Base-by-base conservation (phyloP, 2,329 filamentous ascomycete species). In the Arthrocladium fulminans region DNA sequence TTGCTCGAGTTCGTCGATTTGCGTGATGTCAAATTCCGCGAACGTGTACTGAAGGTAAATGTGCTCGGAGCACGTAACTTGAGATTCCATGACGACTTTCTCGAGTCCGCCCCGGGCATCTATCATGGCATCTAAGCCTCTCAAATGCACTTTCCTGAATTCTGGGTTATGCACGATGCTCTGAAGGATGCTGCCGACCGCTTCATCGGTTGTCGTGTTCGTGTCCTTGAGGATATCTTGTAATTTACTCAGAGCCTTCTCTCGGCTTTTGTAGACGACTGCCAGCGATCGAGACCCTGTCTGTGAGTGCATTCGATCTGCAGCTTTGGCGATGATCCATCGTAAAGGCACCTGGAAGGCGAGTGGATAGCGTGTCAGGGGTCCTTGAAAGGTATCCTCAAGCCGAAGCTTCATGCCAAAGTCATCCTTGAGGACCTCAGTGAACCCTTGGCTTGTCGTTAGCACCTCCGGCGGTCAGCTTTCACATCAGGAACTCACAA, bases 321-420 rank as follows among this genome's bases (percentile, higher is more conserved):
- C 40, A 5, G 40, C 40, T 27, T 43, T 43, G 7, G 40, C 24
- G 12, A 43, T 25, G 6, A 29, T 29, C 40, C 8, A 43, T 6
- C 24, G 8, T 2, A 43, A 23, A 24, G 40, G 22, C 7, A 43
- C 40, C 19, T 43, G 9, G 24, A 43, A 43, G 8, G 40, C 40
- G 15, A 43, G 20, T 10, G 20, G 20, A 19, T 43, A 43, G 6
- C n/a, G 15, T 13, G n/a, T 27, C 6, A 43, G 40, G 3, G 20
- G 19, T 43, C 40, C 40, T 43, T 43, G 40, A 19, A 43, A 43
- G 15, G 40, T 43, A 5, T 43, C 37, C 19, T 39, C 40, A 13
- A 29, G 40, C 23, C 27, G 40, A n/a, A 43, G 40, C 19, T 27
- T 43, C 40, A 43, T 43, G 40, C 40, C 40, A 19, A 43, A 29